Percentiles rank a stretch among this genome's conserved stretches.
Evolutionary conservation across 345 rosid species (phyloP).

Genomic region (Eucalyptus fibrosa): DNA sequence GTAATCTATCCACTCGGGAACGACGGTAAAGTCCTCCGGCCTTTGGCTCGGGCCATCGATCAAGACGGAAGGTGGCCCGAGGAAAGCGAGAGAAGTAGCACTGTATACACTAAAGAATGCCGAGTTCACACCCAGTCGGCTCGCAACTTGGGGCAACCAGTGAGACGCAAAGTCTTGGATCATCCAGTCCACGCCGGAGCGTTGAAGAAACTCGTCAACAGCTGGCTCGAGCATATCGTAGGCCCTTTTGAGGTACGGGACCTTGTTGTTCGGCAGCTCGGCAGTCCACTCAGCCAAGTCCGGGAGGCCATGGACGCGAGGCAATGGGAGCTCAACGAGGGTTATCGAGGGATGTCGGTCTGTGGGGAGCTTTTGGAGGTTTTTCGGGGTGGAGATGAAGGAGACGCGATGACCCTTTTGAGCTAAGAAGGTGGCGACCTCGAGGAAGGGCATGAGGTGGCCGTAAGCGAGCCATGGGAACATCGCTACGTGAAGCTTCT

Average conservation of each 20-base stretch:
- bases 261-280: slow-evolving; percentile 11
- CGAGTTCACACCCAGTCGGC: too few species aligned
- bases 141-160: too few species aligned
- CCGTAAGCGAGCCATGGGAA: too few species aligned
- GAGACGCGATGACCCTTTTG: neutral
- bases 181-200: too few species aligned
- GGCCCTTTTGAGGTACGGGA: slow-evolving; percentile 18
- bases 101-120: too few species aligned
- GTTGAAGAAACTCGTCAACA: neutral
- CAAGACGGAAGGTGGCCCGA: neutral
- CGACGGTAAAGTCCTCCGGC: slow-evolving; percentile 9
- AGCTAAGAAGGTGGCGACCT: neutral
- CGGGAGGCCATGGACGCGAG: slow-evolving; percentile 11
- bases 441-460: too few species aligned
- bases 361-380: neutral
- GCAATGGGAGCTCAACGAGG: slow-evolving; percentile 1
- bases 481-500: too few species aligned
- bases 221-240: slow-evolving; percentile 11
- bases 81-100: neutral
- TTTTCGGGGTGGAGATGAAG: neutral
- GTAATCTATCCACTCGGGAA: slow-evolving; percentile 13
- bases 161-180: too few species aligned
- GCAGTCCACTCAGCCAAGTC: slow-evolving; percentile 11
- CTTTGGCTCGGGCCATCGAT: neutral
- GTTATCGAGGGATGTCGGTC: neutral